phyloP scores from a whole-genome alignment of 2,329 filamentous ascomycete species.

The Hansfordia pulvinata region DNA sequence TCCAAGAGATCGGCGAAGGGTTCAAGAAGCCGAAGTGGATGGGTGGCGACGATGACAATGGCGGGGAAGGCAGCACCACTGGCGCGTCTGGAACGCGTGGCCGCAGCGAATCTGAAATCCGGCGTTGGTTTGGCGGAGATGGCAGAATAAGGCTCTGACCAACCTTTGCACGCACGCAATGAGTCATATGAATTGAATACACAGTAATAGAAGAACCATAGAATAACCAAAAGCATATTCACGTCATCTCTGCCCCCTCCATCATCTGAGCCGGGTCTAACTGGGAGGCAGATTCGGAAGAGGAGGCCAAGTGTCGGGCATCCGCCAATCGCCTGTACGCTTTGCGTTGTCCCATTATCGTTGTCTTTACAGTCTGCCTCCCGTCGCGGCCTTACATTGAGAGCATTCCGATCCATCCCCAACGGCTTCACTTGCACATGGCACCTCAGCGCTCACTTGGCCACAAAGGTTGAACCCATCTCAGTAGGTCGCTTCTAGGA shows the following conservation, averaged over 20 bases:
- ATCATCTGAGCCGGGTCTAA: too few relatives aligned
- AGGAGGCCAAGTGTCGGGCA: not conserved
- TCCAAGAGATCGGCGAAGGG: conserved; percentile 54
- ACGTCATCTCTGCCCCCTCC: too few relatives aligned
- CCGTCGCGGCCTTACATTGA: not conserved
- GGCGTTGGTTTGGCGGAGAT: conserved; percentile 44
- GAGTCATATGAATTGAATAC: not conserved
- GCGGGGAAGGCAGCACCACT: conserved; percentile 9
- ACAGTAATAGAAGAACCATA: not conserved
- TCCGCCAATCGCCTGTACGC: not conserved
- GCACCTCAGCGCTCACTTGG: not conserved
- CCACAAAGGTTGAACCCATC: not conserved
- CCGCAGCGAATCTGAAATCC: conserved; percentile 27
- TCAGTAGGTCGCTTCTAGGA: not conserved
- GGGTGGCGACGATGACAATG: conserved; percentile 39
- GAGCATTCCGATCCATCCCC: not conserved
- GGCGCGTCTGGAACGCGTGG: conserved; percentile 8
- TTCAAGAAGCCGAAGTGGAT: conserved; percentile 77
- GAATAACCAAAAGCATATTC: too few relatives aligned
- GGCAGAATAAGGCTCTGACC: conserved; percentile 18
- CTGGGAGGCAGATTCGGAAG: too few relatives aligned
- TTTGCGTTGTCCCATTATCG: not conserved
- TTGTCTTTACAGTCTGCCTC: not conserved
- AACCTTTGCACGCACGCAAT: not conserved
- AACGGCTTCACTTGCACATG: not conserved